Percentiles rank a stretch among this genome's conserved stretches.
These are phyloP conservation scores for Debaryomyces singareniensis DNA, from an alignment of 1,139 yeast species.

Conservation along the genomic window DNA sequence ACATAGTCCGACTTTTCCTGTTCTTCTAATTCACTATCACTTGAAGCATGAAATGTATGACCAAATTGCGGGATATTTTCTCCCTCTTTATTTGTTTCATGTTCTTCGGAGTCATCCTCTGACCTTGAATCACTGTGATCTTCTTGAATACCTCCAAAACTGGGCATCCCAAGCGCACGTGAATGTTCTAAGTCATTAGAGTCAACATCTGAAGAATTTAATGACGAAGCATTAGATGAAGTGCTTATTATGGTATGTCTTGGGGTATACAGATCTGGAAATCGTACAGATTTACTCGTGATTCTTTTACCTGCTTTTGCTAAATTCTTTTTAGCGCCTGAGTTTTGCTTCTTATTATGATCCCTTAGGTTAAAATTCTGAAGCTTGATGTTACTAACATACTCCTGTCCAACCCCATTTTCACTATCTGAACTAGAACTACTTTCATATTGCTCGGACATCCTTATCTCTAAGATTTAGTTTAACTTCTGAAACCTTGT, in stretches of 20 bases:
- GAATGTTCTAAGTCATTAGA: slow-evolving; percentile 7
- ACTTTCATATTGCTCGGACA: slow-evolving; percentile 1
- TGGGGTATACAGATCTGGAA: slow-evolving; percentile 24
- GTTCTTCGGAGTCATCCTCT: slow-evolving; percentile 5
- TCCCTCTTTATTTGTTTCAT: slow-evolving; percentile 3
- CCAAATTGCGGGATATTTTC: slow-evolving; percentile 1
- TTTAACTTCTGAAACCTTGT: too few species aligned
- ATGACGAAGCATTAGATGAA: slow-evolving; percentile 15
- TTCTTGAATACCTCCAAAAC: slow-evolving; percentile 8
- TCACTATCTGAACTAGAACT: slow-evolving; percentile 19
- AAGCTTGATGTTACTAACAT: slow-evolving; percentile 19
- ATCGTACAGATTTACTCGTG: slow-evolving; percentile 19
- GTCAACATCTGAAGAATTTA: slow-evolving; percentile 16
- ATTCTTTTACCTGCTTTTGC: slow-evolving; percentile 30
- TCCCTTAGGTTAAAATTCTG: slow-evolving; percentile 21
- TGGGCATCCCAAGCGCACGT: slow-evolving; percentile 11
- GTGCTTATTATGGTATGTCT: slow-evolving; percentile 20
- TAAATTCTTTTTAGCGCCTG: slow-evolving; percentile 15
- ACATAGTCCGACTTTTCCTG: slow-evolving; percentile 4
- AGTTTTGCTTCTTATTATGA: slow-evolving; percentile 14
- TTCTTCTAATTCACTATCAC: slow-evolving; percentile 4
- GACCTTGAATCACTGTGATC: slow-evolving; percentile 4
- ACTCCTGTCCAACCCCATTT: slow-evolving; percentile 7
- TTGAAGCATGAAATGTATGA: slow-evolving; percentile 2
- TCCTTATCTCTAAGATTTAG: slow-evolving; percentile 1